phyloP scores from a whole-genome alignment of 805 yeast species.

The Teunomyces pallodes region DNA sequence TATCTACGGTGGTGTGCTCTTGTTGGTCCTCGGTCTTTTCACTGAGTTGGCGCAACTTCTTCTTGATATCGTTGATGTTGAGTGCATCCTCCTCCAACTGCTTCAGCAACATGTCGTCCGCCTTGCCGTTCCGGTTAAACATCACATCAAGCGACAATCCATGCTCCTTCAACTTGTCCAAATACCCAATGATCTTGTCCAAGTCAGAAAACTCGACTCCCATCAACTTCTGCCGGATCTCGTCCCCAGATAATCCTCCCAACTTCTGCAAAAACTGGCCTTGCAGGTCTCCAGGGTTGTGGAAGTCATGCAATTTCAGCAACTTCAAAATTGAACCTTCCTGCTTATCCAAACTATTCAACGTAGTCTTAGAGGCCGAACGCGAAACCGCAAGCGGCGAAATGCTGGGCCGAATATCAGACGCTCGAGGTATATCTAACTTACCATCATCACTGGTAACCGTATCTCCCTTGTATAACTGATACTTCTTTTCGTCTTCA shows the following conservation, averaged over 20 bases:
- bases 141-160: constrained; percentile 31
- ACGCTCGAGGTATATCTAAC: not conserved
- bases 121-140: constrained; percentile 9
- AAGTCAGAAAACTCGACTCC: constrained; percentile 32
- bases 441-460: constrained; percentile 4
- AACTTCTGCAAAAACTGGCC: constrained; percentile 10
- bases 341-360: constrained; percentile 34
- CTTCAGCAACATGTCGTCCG: constrained; percentile 1
- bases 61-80: constrained; percentile 11
- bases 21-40: not conserved
- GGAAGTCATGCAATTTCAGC: constrained; percentile 25
- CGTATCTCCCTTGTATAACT: constrained; percentile 6
- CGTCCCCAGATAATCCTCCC: constrained; percentile 33
- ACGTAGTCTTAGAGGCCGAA: constrained; percentile 29
- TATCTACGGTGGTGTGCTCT: not conserved
- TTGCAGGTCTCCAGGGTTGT: constrained; percentile 7
- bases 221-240: constrained; percentile 32
- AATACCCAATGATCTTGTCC: constrained; percentile 30
- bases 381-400: constrained; percentile 14
- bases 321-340: constrained; percentile 44
- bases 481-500: constrained; percentile 23
- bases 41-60: constrained; percentile 6
- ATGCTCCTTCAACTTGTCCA: constrained; percentile 27
- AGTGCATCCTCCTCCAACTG: constrained; percentile 9
- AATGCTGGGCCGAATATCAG: constrained; percentile 8